Evolutionary conservation across 2,329 filamentous ascomycete species (phyloP).

Genomic region (Blumeria hordei): DNA sequence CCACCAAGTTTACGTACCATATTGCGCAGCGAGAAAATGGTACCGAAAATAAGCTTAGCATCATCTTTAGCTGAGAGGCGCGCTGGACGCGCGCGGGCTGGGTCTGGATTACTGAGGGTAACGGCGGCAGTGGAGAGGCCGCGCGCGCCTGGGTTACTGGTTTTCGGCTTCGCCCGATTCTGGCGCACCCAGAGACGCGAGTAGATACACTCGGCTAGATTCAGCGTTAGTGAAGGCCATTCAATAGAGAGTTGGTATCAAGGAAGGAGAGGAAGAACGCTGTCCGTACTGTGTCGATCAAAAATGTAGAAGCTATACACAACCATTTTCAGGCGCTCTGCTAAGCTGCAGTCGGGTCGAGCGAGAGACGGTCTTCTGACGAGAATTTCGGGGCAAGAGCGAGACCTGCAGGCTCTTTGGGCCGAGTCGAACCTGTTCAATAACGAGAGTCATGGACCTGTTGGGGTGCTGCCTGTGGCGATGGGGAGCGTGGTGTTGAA

Average conservation of each 20-base stretch:
- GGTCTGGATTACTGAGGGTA: slow-evolving; percentile 17
- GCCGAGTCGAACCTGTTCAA: too few species aligned
- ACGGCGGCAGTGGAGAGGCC: slow-evolving; percentile 18
- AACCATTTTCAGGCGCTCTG: slow-evolving; percentile 32
- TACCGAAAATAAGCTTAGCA: slow-evolving; percentile 92
- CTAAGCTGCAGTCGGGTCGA: too few species aligned
- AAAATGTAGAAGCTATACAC: slow-evolving; percentile 99
- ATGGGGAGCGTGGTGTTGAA: too few species aligned
- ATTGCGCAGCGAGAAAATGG: slow-evolving; percentile 85
- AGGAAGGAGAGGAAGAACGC: slow-evolving; percentile 11
- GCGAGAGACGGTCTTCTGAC: too few species aligned
- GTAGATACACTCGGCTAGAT: slow-evolving; percentile 87
- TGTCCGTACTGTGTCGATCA: slow-evolving; percentile 63
- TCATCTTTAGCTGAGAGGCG: slow-evolving; percentile 40
- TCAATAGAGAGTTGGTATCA: not conserved
- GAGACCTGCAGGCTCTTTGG: too few species aligned
- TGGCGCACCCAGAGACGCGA: slow-evolving; percentile 47
- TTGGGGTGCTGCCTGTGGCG: too few species aligned
- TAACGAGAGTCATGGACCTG: too few species aligned
- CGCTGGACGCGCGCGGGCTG: slow-evolving; percentile 13
- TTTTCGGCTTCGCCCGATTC: slow-evolving; percentile 4
- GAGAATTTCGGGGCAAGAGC: too few species aligned
- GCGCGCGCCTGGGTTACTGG: not conserved
- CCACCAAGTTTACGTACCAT: slow-evolving; percentile 92
- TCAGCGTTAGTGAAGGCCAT: too few species aligned